Conservation (phyloP, 225 moss, liverwort and hornwort species). For the Marchantia paleacea region DNA sequence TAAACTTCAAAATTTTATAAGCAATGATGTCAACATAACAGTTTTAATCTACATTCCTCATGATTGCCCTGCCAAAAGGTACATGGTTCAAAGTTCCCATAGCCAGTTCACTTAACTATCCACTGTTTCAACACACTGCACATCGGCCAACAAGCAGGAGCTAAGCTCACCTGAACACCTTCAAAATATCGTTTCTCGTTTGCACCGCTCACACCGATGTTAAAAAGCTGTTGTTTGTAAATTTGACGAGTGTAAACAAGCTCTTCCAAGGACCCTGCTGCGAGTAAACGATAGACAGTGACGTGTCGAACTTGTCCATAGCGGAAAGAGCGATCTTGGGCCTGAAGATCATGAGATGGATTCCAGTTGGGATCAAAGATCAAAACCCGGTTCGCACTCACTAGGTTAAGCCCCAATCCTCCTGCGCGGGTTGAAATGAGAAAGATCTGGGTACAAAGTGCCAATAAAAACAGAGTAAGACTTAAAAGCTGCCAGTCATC, state of each 20-base stretch:
- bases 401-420: constrained; percentile 88
- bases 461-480: background rate
- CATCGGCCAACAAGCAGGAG: background rate
- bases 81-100: background rate
- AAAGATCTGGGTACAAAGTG: constrained; percentile 58
- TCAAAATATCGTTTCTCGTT: constrained; percentile 96
- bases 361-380: constrained; percentile 99
- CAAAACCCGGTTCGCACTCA: constrained; percentile 91
- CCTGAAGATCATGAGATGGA: constrained; percentile 94
- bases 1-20: background rate
- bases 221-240: constrained; percentile 97
- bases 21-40: background rate
- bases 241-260: constrained; percentile 93
- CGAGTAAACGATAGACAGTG: constrained; percentile 81
- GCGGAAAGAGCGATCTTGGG: constrained; percentile 95
- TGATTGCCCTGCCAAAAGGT: background rate
- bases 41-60: background rate
- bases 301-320: constrained; percentile 86
- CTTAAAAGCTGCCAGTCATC: background rate
- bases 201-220: constrained; percentile 76
- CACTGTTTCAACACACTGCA: background rate
- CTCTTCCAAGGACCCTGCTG: constrained; percentile 90
- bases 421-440: constrained; percentile 92
- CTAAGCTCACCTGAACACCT: constrained; percentile 75
- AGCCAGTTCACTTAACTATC: background rate